Base-by-base conservation (phyloP, 176 grass and related monocot genomes). In the Chrysopogon serrulatus region DNA sequence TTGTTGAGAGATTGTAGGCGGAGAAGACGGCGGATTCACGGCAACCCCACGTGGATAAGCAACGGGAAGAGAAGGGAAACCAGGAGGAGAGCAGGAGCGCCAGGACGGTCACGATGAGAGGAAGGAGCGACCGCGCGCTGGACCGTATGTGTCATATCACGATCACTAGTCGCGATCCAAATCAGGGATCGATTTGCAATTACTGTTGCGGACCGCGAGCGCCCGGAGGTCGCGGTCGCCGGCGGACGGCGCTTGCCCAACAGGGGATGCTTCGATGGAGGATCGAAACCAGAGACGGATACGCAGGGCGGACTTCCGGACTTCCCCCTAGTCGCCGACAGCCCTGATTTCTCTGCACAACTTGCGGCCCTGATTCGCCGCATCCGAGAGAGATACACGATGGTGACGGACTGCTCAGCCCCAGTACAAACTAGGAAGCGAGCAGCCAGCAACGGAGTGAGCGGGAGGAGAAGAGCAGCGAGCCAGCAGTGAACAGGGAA, bases 81-180 rank as follows among this genome's bases (percentile, higher is more conserved):
- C 8, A 30, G 45, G 40, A 64, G 24, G 16, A 32, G 24, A 33
- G 71, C 19, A 24, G 53, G 51, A 56, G 51, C 51, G 21, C 24
- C 36, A 93, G 68, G 68, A 90, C 12, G 40, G 72, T 23, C 62
- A 90, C 53, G 65, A 88, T 12, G 16, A 86, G 48, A 14, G 57
- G 85, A 35, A 68, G 59, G 74, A 74, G 73, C 27, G 87, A 67
- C 51, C 83, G 64, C 12, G 68, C 79, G 64, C 81, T 89, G n/a
- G n/a, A n/a, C 59, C 85, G 75, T 87, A 57, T 88, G 62, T 83
- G 80, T 86, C 85, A 90, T 63, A 82, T 81, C 76, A 16, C 40
- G 14, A 31, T 30, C 44, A 47, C 10, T 19, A 28, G 23, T 70
- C 30, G 45, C 70, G 70, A 73, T 73, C 70, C 27, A n/a, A 35